Evolutionary conservation across 345 rosid genomes (phyloP).

Genomic region (Boechera stricta): DNA sequence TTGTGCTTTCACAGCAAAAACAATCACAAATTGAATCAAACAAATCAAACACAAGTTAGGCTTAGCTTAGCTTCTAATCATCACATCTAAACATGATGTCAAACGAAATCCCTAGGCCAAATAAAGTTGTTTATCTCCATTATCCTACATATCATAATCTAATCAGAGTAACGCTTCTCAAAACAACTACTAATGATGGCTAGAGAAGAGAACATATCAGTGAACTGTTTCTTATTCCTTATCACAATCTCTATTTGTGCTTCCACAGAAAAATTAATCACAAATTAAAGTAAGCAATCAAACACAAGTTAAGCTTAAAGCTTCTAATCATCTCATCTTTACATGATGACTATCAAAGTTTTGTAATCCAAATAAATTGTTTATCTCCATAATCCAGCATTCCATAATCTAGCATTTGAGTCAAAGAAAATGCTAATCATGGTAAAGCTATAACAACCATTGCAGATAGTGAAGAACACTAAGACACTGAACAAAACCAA

Average conservation of each 20-base stretch:
- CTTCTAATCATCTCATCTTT: neutral
- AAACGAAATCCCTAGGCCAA: neutral
- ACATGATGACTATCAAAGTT: neutral
- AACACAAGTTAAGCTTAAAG: neutral
- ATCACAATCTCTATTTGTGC: neutral
- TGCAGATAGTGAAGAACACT: neutral
- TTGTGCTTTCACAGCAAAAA: neutral
- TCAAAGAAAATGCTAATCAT: neutral
- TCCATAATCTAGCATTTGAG: neutral
- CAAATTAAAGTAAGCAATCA: neutral
- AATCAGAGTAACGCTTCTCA: neutral
- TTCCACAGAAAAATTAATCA: neutral
- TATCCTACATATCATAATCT: neutral
- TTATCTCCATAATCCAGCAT: neutral
- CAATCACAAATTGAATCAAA: neutral
- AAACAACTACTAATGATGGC: neutral
- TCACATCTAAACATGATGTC: neutral
- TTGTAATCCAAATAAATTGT: neutral
- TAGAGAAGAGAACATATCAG: too few relatives aligned
- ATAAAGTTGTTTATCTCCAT: neutral
- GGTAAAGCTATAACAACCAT: neutral
- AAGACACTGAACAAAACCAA: conserved; percentile 11
- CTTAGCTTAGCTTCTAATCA: neutral
- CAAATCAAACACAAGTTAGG: conserved; percentile 5
- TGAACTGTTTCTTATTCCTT: neutral